These are phyloP conservation scores for Torrubiellomyces zombiae DNA, from an alignment of 2,329 filamentous ascomycete species.

Conservation along the genomic window DNA sequence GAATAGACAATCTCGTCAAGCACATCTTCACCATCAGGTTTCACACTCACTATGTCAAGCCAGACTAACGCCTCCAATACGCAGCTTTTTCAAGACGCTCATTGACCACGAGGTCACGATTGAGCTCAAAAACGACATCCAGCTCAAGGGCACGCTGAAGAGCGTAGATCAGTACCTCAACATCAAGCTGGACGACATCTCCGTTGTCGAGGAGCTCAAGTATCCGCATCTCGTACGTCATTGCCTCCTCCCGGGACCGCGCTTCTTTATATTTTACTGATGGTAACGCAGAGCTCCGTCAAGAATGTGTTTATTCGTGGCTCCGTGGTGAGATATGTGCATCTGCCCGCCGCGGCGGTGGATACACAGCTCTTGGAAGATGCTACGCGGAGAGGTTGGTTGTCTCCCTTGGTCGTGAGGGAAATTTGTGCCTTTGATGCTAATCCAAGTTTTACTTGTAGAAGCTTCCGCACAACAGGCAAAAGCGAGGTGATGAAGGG, in stretches of 20 bases:
- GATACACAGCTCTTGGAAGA: conserved; percentile 81
- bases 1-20: too few species aligned
- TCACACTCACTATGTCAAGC: too few species aligned
- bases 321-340: conserved; percentile 83
- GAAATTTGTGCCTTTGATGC: conserved; percentile 11
- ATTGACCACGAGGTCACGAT: conserved; percentile 95
- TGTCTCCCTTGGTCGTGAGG: too few species aligned
- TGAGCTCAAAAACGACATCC: conserved; percentile 98
- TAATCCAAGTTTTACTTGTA: conserved; percentile 11
- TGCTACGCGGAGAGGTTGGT: conserved; percentile 78
- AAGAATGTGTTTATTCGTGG: conserved; percentile 95
- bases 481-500: conserved; percentile 40
- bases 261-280: background rate
- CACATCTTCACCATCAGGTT: too few species aligned
- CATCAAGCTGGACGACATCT: conserved; percentile 94
- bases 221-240: conserved; percentile 72
- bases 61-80: conserved; percentile 2
- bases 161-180: conserved; percentile 98
- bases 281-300: conserved; percentile 42
- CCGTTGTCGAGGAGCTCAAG: conserved; percentile 80
- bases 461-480: conserved; percentile 41
- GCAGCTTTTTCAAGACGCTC: conserved; percentile 94
- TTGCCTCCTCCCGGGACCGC: background rate
- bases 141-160: conserved; percentile 88
- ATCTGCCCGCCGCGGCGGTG: conserved; percentile 66